These are phyloP conservation scores for Ramalina peruviana DNA, from an alignment of 495 filamentous ascomycete genomes.

Conservation along the genomic window DNA sequence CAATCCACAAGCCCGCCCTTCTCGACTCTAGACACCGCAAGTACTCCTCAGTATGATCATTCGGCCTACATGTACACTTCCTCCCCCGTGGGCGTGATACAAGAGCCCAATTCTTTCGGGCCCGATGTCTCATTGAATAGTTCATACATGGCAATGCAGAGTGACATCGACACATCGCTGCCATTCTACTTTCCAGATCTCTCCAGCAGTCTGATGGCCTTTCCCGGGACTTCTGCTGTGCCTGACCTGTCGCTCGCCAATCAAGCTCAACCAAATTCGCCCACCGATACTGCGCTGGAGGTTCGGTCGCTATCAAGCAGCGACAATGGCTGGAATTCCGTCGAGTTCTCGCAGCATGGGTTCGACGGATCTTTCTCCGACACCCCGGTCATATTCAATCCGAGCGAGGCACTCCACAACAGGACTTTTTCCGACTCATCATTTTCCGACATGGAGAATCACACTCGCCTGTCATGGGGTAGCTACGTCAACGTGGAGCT, in stretches of 20 bases:
- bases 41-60: constrained; percentile 31
- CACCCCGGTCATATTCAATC: constrained; percentile 65
- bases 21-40: constrained; percentile 29
- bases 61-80: constrained; percentile 39
- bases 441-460: constrained; percentile 42
- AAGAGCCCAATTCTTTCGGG: constrained; percentile 50
- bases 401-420: constrained; percentile 69
- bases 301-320: constrained; percentile 70
- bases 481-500: constrained; percentile 61
- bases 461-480: constrained; percentile 37
- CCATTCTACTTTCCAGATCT: constrained; percentile 66
- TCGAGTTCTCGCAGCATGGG: constrained; percentile 46
- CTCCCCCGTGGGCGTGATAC: constrained; percentile 55
- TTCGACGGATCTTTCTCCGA: constrained; percentile 37
- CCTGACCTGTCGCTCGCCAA: constrained; percentile 31
- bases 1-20: constrained; percentile 12
- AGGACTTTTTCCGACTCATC: constrained; percentile 77
- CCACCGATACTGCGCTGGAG: constrained; percentile 70
- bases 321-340: constrained; percentile 70
- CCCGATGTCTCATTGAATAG: constrained; percentile 50
- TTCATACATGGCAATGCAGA: constrained; percentile 52
- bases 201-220: constrained; percentile 40
- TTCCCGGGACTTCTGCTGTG: constrained; percentile 27
- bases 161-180: constrained; percentile 45
- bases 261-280: constrained; percentile 41